These are phyloP conservation scores for Nicotiana knightiana DNA, from an alignment of 257 asterid species.

Conservation along the genomic window DNA sequence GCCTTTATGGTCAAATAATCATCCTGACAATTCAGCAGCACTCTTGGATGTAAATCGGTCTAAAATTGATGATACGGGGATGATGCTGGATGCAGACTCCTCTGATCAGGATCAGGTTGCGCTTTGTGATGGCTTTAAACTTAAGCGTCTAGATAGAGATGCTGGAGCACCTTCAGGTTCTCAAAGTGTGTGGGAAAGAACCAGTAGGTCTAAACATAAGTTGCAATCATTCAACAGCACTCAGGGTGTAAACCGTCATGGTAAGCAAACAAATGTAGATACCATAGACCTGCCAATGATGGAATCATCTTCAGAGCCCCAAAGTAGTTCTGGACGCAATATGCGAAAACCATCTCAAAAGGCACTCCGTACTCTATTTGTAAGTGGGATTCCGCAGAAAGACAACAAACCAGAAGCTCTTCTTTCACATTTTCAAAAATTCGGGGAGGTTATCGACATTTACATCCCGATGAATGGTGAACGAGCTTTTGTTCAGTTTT, in stretches of 20 bases:
- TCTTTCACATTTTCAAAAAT: constrained; percentile 83
- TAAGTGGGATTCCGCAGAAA: constrained; percentile 69
- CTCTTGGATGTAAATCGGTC: constrained; percentile 38
- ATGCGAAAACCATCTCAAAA: constrained; percentile 56
- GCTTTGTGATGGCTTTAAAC: constrained; percentile 43
- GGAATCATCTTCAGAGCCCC: constrained; percentile 44
- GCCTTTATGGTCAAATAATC: constrained; percentile 77
- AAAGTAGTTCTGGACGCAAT: constrained; percentile 43
- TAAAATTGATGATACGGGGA: constrained; percentile 40
- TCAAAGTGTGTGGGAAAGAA: constrained; percentile 81
- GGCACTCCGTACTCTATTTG: constrained; percentile 78
- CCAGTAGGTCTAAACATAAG: constrained; percentile 41
- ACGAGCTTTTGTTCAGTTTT: constrained; percentile 88
- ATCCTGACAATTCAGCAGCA: constrained; percentile 54
- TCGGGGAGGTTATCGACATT: constrained; percentile 80
- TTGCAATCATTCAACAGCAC: constrained; percentile 28
- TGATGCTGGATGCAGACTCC: constrained; percentile 34
- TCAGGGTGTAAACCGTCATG: constrained; percentile 32
- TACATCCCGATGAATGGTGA: constrained; percentile 65
- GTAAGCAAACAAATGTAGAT: constrained; percentile 36
- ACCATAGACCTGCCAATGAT: constrained; percentile 31
- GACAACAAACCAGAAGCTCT: constrained; percentile 89
- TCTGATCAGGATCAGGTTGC: constrained; percentile 35
- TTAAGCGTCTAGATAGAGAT: constrained; percentile 35
- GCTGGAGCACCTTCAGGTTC: constrained; percentile 36